Percentiles rank a stretch among this genome's conserved stretches.
These are phyloP conservation scores for Nicotiana attenuata DNA, from an alignment of 257 asterid species.

Conservation along the genomic window DNA sequence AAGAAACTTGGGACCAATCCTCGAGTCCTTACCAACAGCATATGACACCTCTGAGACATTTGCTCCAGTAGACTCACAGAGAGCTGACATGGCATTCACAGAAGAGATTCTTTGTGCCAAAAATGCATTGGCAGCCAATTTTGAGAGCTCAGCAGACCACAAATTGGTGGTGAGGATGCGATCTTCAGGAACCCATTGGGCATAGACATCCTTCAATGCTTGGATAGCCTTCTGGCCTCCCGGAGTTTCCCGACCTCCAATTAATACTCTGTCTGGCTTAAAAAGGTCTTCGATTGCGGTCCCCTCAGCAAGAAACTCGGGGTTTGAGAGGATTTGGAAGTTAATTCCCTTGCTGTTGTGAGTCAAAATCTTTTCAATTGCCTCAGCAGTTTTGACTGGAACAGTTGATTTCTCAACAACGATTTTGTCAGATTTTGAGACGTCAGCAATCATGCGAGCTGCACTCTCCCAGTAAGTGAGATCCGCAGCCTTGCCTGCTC, in stretches of 20 bases:
- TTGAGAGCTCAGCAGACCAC: conserved; percentile 20
- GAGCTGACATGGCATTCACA: conserved; percentile 17
- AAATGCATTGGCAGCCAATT: conserved; percentile 9
- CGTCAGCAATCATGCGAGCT: conserved; percentile 59
- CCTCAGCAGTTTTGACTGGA: conserved; percentile 61
- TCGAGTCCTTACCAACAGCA: conserved; percentile 12
- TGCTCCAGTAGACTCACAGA: conserved; percentile 16
- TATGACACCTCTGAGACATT: conserved; percentile 12
- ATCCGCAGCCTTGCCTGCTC: conserved; percentile 63
- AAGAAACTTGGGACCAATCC: conserved; percentile 13
- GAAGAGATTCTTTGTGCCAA: conserved; percentile 16
- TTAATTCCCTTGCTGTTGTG: conserved; percentile 53
- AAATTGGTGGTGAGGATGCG: conserved; percentile 12
- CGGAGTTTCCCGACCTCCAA: conserved; percentile 15
- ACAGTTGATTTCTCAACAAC: conserved; percentile 58
- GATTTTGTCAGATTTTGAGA: conserved; percentile 45
- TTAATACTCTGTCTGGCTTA: conserved; percentile 8
- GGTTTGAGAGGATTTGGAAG: conserved; percentile 53
- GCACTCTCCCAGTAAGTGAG: conserved; percentile 65
- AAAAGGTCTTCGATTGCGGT: conserved; percentile 16
- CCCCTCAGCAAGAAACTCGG: conserved; percentile 59
- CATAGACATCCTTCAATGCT: conserved; percentile 12
- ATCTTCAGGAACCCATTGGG: conserved; percentile 8
- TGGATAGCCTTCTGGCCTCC: conserved; percentile 12
- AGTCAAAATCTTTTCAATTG: conserved; percentile 52